Percentiles rank a stretch among this genome's conserved stretches.
Conservation (phyloP, 345 rosid species). For the Gossypium australe region DNA sequence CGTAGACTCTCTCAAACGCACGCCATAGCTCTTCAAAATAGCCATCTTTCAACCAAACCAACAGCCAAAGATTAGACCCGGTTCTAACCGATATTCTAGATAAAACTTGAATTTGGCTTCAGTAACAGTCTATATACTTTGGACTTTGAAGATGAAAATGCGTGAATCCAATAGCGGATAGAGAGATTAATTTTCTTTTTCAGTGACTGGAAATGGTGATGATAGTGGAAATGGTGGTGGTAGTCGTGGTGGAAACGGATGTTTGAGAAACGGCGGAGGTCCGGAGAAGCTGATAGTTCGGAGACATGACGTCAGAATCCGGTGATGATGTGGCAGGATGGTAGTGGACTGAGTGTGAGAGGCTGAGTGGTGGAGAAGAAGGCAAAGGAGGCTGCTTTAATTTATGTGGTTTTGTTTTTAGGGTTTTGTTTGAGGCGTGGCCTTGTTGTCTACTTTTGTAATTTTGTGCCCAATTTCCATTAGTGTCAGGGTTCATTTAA, state of each 20-base stretch:
- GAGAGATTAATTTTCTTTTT: background rate
- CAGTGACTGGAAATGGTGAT: conserved; percentile 18
- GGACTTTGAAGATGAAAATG: background rate
- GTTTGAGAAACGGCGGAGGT: conserved; percentile 1
- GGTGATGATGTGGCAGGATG: background rate
- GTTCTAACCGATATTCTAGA: background rate
- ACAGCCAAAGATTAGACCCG: background rate
- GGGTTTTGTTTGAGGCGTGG: conserved; percentile 15
- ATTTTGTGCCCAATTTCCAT: background rate
- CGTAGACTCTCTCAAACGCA: conserved; percentile 31
- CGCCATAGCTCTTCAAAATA: conserved; percentile 33
- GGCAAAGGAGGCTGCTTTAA: conserved; percentile 2
- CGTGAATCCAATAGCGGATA: background rate
- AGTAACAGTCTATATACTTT: background rate
- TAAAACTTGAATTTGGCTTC: background rate
- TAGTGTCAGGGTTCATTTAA: too few relatives aligned
- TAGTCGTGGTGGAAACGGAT: conserved; percentile 12
- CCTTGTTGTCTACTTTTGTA: background rate
- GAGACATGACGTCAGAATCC: conserved; percentile 15
- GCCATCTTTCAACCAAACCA: conserved; percentile 24
- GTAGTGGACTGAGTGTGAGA: background rate
- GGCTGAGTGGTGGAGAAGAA: background rate
- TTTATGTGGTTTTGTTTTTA: background rate
- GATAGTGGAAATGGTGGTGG: conserved; percentile 15
- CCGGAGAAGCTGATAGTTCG: background rate